Conservation (phyloP, 2,329 filamentous ascomycete species). For the Xylaria sp. region DNA sequence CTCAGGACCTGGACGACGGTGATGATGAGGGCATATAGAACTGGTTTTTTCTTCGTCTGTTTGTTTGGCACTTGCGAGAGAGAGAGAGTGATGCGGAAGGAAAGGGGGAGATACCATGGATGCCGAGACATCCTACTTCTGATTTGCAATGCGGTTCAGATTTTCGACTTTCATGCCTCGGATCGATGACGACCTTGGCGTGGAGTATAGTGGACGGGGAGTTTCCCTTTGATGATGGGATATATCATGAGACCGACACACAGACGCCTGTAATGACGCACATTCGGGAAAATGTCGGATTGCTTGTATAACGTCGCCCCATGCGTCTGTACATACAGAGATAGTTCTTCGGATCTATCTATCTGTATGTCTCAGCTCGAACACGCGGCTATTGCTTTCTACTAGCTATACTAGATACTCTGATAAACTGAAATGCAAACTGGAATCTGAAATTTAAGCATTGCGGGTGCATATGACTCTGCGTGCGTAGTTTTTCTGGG, state of each 20-base stretch:
- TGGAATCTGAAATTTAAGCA: background rate
- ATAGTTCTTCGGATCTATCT: slow-evolving; percentile 3
- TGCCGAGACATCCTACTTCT: slow-evolving; percentile 16
- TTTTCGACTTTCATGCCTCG: background rate
- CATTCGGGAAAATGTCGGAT: slow-evolving; percentile 12
- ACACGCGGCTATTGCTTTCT: background rate
- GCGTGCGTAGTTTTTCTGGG: background rate
- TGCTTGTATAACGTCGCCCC: background rate
- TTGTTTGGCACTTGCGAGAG: slow-evolving; percentile 14
- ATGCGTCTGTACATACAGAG: background rate
- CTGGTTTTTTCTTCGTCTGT: slow-evolving; percentile 16
- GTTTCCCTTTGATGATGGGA: background rate
- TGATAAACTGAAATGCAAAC: slow-evolving; percentile 1
- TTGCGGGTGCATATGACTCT: background rate
- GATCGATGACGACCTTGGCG: background rate
- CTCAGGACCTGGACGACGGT: background rate
- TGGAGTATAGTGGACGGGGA: background rate
- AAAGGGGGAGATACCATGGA: slow-evolving; percentile 28
- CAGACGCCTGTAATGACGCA: background rate
- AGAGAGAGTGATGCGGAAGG: too few relatives aligned
- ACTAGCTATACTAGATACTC: background rate
- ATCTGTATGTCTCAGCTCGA: slow-evolving; percentile 15
- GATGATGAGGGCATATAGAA: slow-evolving; percentile 2
- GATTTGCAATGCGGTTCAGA: background rate
- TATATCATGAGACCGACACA: background rate